Percentiles rank a stretch among this genome's conserved stretches.
Evolutionary conservation across 2,329 filamentous ascomycete species (phyloP).

Genomic region (Pseudogymnoascus sp.): DNA sequence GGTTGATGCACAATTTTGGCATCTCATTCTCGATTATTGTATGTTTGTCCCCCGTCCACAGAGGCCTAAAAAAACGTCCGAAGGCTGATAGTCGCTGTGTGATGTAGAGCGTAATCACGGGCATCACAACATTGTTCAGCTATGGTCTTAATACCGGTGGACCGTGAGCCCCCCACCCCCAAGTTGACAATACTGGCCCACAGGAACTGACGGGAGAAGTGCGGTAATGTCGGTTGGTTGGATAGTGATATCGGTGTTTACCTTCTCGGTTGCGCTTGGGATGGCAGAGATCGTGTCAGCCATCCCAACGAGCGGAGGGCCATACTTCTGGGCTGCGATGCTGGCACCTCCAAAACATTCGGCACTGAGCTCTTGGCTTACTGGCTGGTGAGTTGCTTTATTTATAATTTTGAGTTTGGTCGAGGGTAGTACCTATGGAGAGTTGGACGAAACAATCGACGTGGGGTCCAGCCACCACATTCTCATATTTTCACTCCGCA

Average conservation of each 20-base stretch:
- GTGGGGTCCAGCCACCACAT: background rate
- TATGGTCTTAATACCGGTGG: slow-evolving; percentile 49
- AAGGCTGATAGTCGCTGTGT: background rate
- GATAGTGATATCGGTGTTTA: slow-evolving; percentile 48
- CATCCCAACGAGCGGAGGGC: slow-evolving; percentile 49
- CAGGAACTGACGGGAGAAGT: slow-evolving; percentile 13
- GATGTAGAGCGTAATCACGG: slow-evolving; percentile 47
- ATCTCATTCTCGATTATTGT: slow-evolving; percentile 55
- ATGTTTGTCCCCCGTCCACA: slow-evolving; percentile 19
- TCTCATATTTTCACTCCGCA: background rate
- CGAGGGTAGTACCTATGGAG: background rate
- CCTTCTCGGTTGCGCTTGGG: slow-evolving; percentile 43
- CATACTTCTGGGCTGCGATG: slow-evolving; percentile 53
- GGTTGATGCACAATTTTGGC: slow-evolving; percentile 51
- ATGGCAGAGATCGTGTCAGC: slow-evolving; percentile 54
- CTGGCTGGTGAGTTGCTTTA: slow-evolving; percentile 31
- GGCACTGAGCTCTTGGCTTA: slow-evolving; percentile 39
- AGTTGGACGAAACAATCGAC: background rate
- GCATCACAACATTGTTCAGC: slow-evolving; percentile 48
- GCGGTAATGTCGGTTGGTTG: slow-evolving; percentile 46
- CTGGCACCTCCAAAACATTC: slow-evolving; percentile 41
- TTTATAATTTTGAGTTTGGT: background rate
- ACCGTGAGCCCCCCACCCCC: slow-evolving; percentile 40
- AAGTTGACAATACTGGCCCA: slow-evolving; percentile 11
- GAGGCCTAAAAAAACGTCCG: background rate